Base-by-base conservation (phyloP, 495 filamentous ascomycete species). In the Neurospora tetraspora region DNA sequence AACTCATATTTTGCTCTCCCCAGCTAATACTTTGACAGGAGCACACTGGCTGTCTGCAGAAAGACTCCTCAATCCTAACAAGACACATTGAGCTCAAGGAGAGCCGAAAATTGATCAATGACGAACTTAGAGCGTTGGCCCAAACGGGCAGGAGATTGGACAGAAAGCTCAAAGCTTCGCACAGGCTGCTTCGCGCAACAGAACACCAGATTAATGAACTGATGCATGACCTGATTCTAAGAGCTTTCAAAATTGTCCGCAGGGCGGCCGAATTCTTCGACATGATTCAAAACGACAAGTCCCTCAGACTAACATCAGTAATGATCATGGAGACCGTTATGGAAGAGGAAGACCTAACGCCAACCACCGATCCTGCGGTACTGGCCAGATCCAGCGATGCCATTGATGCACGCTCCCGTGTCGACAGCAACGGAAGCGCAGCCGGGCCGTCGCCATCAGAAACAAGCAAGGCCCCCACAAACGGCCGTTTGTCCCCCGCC, bases 211-310 rank as follows among this genome's bases (percentile, higher is more conserved):
- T 93, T 39, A 93, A 95, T 75, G 88, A 89, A 73, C 86, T 94
- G 39, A 85, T 97, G 69, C 95, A 98, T 79, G 93, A 97, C 79
- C 92, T 98, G 89, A 90, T 98, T 12, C 82, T 97, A 69, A 94
- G 94, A 78, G 94, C 94, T 0, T 98, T 96, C 84, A 95, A 92
- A 76, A 93, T 98, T 72, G 92, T 96, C n/a, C 94, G 90, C 71
- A 91, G 94, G 72, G 93, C 92, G 42, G 94, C 98, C 70, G 87
- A 90, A 73, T 98, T 99, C 79, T 85, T 98, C n/a, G 96, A 99
- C 77, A 86, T 94, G 5, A 91, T 94, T 86, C 89, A 93, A 34
- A 89, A 95, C 71, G 91, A 93, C 74, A 82, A 83, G 39, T 80
- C 80, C 43, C 73, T 80, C 16, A 82, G 84, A 37, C 76, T 80